Evolutionary conservation across 257 asterid genomes (phyloP).

Genomic region (Salvia rosmarinus): DNA sequence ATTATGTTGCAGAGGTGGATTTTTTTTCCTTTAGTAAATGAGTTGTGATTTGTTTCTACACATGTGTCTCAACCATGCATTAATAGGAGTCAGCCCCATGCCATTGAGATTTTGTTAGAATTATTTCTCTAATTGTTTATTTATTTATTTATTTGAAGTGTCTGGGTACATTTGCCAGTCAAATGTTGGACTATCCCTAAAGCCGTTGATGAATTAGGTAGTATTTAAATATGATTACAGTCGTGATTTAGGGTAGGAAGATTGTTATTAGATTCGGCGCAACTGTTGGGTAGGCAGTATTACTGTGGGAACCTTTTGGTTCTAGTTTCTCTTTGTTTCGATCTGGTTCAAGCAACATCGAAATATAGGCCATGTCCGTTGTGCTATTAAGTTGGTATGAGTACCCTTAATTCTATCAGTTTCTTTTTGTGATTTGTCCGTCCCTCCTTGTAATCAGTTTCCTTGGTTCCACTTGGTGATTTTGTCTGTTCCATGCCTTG

Average conservation of each 20-base stretch:
- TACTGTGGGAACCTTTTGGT: neutral
- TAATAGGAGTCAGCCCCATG: neutral
- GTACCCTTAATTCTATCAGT: neutral
- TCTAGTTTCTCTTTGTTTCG: neutral
- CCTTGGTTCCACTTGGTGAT: neutral
- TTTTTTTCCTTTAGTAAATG: neutral
- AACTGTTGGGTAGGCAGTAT: neutral
- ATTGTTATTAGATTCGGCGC: neutral
- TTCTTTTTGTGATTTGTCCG: neutral
- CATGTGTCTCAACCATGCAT: neutral
- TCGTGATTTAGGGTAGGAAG: neutral
- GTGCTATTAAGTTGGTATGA: neutral
- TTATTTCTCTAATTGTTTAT: neutral
- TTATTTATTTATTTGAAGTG: neutral
- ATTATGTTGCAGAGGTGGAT: neutral
- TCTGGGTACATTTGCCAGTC: neutral
- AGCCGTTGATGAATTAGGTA: neutral
- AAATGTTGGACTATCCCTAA: neutral
- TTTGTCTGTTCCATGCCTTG: conserved; percentile 6
- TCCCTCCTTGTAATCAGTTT: conserved; percentile 1
- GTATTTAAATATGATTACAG: neutral
- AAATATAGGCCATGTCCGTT: neutral
- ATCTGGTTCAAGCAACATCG: neutral
- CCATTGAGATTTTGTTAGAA: too few relatives aligned
- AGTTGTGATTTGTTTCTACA: neutral